Evolutionary conservation across 768 basidiomycete genomes (phyloP).

Genomic region (Obba rivulosa): DNA sequence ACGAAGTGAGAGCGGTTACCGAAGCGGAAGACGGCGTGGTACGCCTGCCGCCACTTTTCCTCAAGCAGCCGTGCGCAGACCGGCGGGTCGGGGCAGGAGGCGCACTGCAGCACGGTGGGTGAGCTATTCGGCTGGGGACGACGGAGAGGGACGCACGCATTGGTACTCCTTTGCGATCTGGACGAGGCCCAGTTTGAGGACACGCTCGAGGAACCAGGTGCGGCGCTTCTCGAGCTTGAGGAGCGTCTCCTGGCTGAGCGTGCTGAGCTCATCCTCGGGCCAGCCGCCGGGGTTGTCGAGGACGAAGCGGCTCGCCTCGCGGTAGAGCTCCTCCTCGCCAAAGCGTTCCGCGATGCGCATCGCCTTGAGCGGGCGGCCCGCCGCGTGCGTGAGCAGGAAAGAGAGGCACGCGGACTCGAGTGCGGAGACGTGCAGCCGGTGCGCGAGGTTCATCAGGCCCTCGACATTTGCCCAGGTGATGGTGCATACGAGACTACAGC

Average conservation of each 20-base stretch:
- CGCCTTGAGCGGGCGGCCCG: slow-evolving; percentile 88
- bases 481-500: slow-evolving; percentile 72
- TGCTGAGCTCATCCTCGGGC: slow-evolving; percentile 74
- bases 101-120: slow-evolving; percentile 44
- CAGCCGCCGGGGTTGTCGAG: slow-evolving; percentile 89
- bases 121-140: not conserved
- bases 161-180: slow-evolving; percentile 91
- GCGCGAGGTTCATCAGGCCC: slow-evolving; percentile 83
- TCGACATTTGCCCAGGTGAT: slow-evolving; percentile 96
- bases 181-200: slow-evolving; percentile 84
- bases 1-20: slow-evolving; percentile 34
- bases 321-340: slow-evolving; percentile 84
- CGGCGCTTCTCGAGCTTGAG: slow-evolving; percentile 88
- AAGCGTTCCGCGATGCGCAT: slow-evolving; percentile 90
- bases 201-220: slow-evolving; percentile 93
- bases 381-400: slow-evolving; percentile 89
- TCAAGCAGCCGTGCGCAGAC: slow-evolving; percentile 81
- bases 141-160: slow-evolving; percentile 53
- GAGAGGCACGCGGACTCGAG: slow-evolving; percentile 78
- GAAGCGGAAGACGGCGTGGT: slow-evolving; percentile 81
- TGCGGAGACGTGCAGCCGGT: slow-evolving; percentile 80
- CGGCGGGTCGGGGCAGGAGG: slow-evolving; percentile 75
- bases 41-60: slow-evolving; percentile 91
- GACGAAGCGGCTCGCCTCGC: slow-evolving; percentile 87
- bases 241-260: slow-evolving; percentile 75